A percentile compares a stretch with the other conserved stretches of the same genome.
phyloP scores from a whole-genome alignment of 129 eudicot species.

The Solidago caesia region DNA sequence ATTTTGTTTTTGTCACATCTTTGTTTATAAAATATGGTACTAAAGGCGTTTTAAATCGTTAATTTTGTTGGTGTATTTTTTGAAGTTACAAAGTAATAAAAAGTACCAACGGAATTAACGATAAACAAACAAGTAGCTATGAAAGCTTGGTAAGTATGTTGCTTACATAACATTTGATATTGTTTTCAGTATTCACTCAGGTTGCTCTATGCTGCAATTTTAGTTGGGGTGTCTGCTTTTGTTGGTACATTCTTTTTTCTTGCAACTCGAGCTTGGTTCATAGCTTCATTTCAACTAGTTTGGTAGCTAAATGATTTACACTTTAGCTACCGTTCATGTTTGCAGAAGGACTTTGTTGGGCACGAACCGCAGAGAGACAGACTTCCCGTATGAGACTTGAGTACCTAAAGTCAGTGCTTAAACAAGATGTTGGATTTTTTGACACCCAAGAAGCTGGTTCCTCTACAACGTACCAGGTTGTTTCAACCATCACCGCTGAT shows the following conservation, averaged over 20 bases:
- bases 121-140: not conserved
- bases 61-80: too few relatives aligned
- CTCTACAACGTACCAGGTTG: slow-evolving; percentile 62
- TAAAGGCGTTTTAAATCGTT: too few relatives aligned
- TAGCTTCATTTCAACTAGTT: not conserved
- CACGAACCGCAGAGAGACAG: slow-evolving; percentile 76
- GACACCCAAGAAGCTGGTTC: slow-evolving; percentile 75
- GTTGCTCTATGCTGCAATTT: slow-evolving; percentile 64
- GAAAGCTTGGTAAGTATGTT: not conserved
- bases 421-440: slow-evolving; percentile 71
- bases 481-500: slow-evolving; percentile 60
- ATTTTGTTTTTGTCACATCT: too few relatives aligned
- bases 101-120: not conserved
- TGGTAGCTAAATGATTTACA: not conserved
- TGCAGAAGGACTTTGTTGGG: slow-evolving; percentile 78
- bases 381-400: slow-evolving; percentile 65
- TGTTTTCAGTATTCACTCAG: slow-evolving; percentile 57
- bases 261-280: not conserved
- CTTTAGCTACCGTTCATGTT: not conserved
- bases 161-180: not conserved
- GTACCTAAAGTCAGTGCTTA: slow-evolving; percentile 72
- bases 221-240: slow-evolving; percentile 67
- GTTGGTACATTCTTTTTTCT: slow-evolving; percentile 40
- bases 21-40: too few relatives aligned
- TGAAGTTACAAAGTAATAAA: too few relatives aligned